Conservation (phyloP, 495 filamentous ascomycete species). For the Geopyxis carbonaria region DNA sequence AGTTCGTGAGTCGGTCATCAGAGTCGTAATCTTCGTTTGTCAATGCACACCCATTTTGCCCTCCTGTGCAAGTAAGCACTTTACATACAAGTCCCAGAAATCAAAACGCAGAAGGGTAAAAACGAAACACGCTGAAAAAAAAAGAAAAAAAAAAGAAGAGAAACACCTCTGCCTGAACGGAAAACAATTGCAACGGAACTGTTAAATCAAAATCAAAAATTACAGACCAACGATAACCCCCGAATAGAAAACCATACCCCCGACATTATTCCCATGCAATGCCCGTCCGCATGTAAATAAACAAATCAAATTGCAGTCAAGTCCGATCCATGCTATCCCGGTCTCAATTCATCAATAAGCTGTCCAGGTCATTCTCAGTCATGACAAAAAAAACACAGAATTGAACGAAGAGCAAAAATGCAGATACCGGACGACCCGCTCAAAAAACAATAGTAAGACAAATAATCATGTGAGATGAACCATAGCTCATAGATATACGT, state of each 20-base stretch:
- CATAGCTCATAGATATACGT: background rate
- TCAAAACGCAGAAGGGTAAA: slow-evolving; percentile 2
- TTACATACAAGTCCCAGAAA: slow-evolving; percentile 7
- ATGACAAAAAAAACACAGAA: slow-evolving; percentile 15
- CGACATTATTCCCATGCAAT: slow-evolving; percentile 18
- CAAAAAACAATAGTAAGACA: slow-evolving; percentile 7
- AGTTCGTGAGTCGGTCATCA: background rate
- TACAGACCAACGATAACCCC: slow-evolving; percentile 16
- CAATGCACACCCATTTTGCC: background rate
- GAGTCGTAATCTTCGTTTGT: background rate
- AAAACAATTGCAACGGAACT: slow-evolving; percentile 9
- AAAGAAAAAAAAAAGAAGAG: slow-evolving; percentile 13
- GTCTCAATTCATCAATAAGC: slow-evolving; percentile 19
- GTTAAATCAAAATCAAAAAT: slow-evolving; percentile 17
- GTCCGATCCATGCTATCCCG: slow-evolving; percentile 24
- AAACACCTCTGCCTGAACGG: background rate
- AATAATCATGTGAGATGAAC: slow-evolving; percentile 9
- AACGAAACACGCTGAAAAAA: slow-evolving; percentile 10
- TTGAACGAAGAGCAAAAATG: slow-evolving; percentile 19
- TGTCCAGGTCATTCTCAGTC: too few species aligned
- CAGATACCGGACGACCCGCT: slow-evolving; percentile 12
- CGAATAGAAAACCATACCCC: slow-evolving; percentile 18
- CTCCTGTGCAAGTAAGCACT: slow-evolving; percentile 1
- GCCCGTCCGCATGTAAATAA: slow-evolving; percentile 17
- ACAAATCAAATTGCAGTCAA: slow-evolving; percentile 32